Percentiles rank a stretch among this genome's conserved stretches.
Conservation (phyloP, 768 basidiomycete species). For the Podaxis rugospora region DNA sequence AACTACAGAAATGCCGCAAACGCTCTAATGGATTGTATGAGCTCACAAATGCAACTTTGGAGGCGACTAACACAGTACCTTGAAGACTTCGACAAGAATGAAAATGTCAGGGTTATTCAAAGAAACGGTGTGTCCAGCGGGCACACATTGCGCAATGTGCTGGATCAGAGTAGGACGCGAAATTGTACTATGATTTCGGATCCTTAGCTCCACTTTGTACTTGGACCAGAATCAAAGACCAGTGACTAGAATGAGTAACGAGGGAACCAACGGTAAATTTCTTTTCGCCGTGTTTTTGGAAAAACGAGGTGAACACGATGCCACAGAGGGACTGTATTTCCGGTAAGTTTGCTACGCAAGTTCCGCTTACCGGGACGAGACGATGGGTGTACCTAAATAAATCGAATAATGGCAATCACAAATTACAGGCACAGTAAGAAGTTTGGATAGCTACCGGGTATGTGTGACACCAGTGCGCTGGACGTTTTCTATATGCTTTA, state of each 20-base stretch:
- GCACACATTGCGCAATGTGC: constrained; percentile 66
- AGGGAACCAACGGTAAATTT: constrained; percentile 41
- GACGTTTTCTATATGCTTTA: constrained; percentile 60
- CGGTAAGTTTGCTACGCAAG: constrained; percentile 62
- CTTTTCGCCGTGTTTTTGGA: constrained; percentile 38
- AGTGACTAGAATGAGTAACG: not conserved
- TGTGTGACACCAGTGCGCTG: constrained; percentile 56
- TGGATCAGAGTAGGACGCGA: constrained; percentile 57
- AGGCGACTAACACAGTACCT: constrained; percentile 38
- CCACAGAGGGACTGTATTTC: constrained; percentile 66
- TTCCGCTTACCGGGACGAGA: constrained; percentile 63
- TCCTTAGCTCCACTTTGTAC: constrained; percentile 79
- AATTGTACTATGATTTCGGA: constrained; percentile 75
- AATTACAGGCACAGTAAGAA: not conserved
- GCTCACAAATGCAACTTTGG: not conserved
- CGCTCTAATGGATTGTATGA: constrained; percentile 38
- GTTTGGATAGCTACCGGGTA: constrained; percentile 47
- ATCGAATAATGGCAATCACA: not conserved
- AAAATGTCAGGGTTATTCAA: constrained; percentile 67
- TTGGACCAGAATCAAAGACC: constrained; percentile 22
- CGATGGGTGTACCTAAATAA: constrained; percentile 59
- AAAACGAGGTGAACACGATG: constrained; percentile 48
- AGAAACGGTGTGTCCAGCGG: constrained; percentile 62
- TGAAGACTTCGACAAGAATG: constrained; percentile 79
- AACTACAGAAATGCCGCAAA: constrained; percentile 74